phyloP scores from a whole-genome alignment of 129 eudicot species.

The Centaurea solstitialis region DNA sequence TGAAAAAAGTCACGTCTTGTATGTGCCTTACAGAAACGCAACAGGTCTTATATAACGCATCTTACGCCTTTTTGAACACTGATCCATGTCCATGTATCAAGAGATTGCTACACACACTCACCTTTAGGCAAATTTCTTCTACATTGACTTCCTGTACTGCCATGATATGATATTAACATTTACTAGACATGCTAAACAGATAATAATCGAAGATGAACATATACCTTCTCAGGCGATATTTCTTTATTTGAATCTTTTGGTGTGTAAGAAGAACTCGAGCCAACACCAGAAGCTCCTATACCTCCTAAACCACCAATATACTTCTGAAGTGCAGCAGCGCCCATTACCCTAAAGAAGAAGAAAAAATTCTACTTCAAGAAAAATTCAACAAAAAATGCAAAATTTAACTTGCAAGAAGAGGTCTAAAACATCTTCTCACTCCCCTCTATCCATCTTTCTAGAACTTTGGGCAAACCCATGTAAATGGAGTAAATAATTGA shows the following conservation, averaged over 20 bases:
- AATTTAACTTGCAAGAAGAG: neutral
- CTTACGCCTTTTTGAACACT: too few relatives aligned
- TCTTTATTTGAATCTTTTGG: conserved; percentile 92
- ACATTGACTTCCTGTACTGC: neutral
- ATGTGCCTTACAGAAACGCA: too few relatives aligned
- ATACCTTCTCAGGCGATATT: conserved; percentile 87
- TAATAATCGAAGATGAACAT: neutral
- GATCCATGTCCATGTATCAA: neutral
- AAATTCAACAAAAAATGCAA: neutral
- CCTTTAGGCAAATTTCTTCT: neutral
- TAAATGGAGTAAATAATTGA: neutral
- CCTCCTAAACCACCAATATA: conserved; percentile 89
- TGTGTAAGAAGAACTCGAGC: conserved; percentile 85
- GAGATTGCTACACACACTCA: neutral
- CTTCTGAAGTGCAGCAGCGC: conserved; percentile 90
- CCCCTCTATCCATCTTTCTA: neutral
- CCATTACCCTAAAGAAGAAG: conserved; percentile 62
- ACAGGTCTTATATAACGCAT: too few relatives aligned
- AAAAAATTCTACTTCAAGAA: neutral
- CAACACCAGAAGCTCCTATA: conserved; percentile 90
- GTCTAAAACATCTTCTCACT: neutral
- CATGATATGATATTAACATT: neutral
- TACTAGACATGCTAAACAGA: neutral
- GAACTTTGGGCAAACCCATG: neutral
- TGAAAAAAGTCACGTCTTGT: too few relatives aligned